Percentiles rank a stretch among this genome's conserved stretches.
Conservation (phyloP, 2,329 filamentous ascomycete genomes). For the Metarhizium anisopliae region DNA sequence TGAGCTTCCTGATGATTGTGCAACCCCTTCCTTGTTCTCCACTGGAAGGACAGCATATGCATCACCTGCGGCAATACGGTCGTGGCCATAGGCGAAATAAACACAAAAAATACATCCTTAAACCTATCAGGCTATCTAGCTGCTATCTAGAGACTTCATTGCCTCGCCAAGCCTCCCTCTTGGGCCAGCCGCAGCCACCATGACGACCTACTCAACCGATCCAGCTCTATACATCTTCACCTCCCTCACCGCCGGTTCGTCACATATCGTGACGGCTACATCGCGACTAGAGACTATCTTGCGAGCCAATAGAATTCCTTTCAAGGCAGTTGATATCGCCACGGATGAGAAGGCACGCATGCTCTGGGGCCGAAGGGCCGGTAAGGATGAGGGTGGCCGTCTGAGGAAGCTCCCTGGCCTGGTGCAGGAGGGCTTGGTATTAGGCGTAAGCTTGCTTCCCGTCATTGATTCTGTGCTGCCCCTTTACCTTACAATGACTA, state of each 20-base stretch:
- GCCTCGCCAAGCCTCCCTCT: not conserved
- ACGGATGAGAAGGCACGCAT: slow-evolving; percentile 82
- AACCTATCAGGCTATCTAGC: not conserved
- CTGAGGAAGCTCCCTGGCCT: slow-evolving; percentile 75
- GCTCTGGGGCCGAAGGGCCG: slow-evolving; percentile 77
- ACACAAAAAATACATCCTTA: not conserved
- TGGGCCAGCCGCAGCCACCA: slow-evolving; percentile 10
- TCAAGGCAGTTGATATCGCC: slow-evolving; percentile 84
- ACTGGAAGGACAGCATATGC: not conserved
- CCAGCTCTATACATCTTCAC: slow-evolving; percentile 88
- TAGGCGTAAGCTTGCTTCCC: slow-evolving; percentile 60
- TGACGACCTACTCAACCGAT: slow-evolving; percentile 46
- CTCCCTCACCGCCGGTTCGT: slow-evolving; percentile 88
- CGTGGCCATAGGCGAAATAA: not conserved
- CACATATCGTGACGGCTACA: slow-evolving; percentile 92
- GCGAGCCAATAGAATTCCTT: slow-evolving; percentile 87
- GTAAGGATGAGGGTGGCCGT: slow-evolving; percentile 55
- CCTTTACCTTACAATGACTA: not conserved
- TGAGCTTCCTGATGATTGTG: not conserved
- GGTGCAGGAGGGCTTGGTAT: slow-evolving; percentile 75
- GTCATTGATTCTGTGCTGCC: not conserved
- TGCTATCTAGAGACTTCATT: not conserved
- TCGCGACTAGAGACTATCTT: slow-evolving; percentile 94
- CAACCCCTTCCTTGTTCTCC: not conserved
- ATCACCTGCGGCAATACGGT: not conserved